Evolutionary conservation across 2,329 filamentous ascomycete species (phyloP), one percentile per base, ranked within the genome.

Genomic region (Coniochaeta hoffmannii): DNA sequence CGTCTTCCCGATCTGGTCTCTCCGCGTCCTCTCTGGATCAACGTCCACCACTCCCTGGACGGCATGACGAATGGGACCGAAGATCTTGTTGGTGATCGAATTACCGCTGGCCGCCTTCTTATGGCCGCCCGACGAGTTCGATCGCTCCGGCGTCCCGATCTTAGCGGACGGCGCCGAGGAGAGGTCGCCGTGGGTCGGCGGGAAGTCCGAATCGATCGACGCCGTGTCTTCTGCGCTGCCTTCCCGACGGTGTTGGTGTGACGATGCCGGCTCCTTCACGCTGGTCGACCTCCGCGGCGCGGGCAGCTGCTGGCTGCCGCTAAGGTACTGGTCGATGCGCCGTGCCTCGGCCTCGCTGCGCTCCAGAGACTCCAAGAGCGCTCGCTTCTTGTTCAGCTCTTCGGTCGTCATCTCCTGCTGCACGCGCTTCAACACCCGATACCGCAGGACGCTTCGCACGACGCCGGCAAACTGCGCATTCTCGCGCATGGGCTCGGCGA

Each of bases 401-500:
- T 99, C 94, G 46, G 87, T 87, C 1, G 94, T 97, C 86, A 97
- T 93, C 67, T 99, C 94, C 69, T 97, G 91, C 68, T 99, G 94
- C 54, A 99, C 90, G 50, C 94, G 83, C 75, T 99, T 99, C 59
- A 97, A 75, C 2, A 97, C 87, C 15, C 94, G 81, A 68, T 97
- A 99, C 61, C 89, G 84, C 55, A 99, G 76, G 32, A 99, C 93
- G 61, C 79, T 89, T 41, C 92, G 85, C 3, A 99, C 94, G 1
- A 99, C 90, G 11, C 94, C 90, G 0, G 94, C 94, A 69, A 99
- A 99, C 66, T 99, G 94, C 12, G 94, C 92, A 65, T 91, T 96
- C 73, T 99, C 94, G 55, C 95, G 84, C 90, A 99, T 97, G 0
- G 94, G 94, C 67, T 99, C 95, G 0, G 95, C 91, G 67, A 99